These are phyloP conservation scores for Ustilago tritici DNA, from an alignment of 1,284 basidiomycete genomes.

Conservation along the genomic window DNA sequence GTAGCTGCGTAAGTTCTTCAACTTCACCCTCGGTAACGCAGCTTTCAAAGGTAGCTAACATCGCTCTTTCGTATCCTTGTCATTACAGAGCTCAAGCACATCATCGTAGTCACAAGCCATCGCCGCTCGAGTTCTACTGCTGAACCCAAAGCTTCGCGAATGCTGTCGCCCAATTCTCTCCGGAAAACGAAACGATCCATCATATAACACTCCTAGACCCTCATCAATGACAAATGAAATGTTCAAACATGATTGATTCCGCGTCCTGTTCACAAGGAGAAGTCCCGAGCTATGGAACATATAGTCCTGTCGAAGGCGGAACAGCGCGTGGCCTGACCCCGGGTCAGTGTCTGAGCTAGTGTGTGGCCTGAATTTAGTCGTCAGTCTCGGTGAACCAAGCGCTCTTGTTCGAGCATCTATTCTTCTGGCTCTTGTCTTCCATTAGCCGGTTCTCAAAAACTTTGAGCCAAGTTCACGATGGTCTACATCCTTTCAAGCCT, in stretches of 20 bases:
- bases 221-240: background rate
- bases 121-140: conserved; percentile 13
- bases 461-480: too few species aligned
- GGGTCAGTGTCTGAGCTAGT: too few species aligned
- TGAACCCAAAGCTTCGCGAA: background rate
- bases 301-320: too few species aligned
- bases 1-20: conserved; percentile 30
- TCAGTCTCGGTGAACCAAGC: too few species aligned
- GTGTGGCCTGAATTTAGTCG: too few species aligned
- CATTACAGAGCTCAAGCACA: conserved; percentile 12
- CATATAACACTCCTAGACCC: background rate
- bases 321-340: too few species aligned
- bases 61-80: background rate
- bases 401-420: too few species aligned
- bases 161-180: background rate
- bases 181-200: background rate
- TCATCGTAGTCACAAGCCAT: conserved; percentile 17
- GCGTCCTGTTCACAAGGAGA: background rate
- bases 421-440: too few species aligned
- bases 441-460: too few species aligned
- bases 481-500: too few species aligned
- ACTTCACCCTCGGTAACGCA: background rate
- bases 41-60: background rate
- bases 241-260: background rate
- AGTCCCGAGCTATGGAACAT: background rate